Conservation (phyloP, 2,329 filamentous ascomycete genomes). For the Coniochaeta prunicola region DNA sequence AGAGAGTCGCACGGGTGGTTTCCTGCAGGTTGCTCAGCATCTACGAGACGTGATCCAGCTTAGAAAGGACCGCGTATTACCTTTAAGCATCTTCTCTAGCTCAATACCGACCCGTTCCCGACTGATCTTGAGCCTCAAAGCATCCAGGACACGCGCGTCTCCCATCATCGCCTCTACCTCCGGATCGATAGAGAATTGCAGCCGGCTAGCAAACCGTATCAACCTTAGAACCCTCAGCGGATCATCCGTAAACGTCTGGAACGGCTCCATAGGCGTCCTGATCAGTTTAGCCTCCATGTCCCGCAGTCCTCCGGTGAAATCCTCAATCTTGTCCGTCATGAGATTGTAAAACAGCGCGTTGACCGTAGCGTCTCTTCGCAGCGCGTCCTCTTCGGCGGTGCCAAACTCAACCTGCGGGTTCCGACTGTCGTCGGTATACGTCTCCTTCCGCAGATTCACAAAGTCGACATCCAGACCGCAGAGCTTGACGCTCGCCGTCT, state of each 20-base stretch:
- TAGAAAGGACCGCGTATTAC: constrained; percentile 30
- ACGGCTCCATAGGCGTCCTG: constrained; percentile 77
- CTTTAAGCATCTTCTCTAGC: constrained; percentile 83
- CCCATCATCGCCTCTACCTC: constrained; percentile 67
- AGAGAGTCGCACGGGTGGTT: constrained; percentile 55
- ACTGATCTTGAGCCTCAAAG: constrained; percentile 83
- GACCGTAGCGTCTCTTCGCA: constrained; percentile 84
- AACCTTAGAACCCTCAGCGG: constrained; percentile 80
- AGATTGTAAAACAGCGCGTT: constrained; percentile 97
- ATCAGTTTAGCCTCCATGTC: constrained; percentile 71
- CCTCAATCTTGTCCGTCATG: constrained; percentile 70
- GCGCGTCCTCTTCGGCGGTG: constrained; percentile 81
- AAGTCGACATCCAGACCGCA: constrained; percentile 87
- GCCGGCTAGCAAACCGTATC: constrained; percentile 81
- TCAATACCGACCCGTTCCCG: constrained; percentile 83
- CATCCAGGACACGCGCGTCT: constrained; percentile 67
- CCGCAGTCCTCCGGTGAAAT: constrained; percentile 71
- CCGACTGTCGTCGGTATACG: constrained; percentile 79
- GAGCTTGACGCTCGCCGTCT: constrained; percentile 80
- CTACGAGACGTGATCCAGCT: no score
- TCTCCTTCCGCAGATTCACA: constrained; percentile 89
- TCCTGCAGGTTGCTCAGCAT: constrained; percentile 27
- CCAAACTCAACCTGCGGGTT: constrained; percentile 93
- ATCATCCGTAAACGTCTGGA: constrained; percentile 91
- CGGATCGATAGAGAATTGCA: constrained; percentile 71